Conservation (phyloP, 202 grass and related monocot genomes). For the Hordeum pubiflorum region DNA sequence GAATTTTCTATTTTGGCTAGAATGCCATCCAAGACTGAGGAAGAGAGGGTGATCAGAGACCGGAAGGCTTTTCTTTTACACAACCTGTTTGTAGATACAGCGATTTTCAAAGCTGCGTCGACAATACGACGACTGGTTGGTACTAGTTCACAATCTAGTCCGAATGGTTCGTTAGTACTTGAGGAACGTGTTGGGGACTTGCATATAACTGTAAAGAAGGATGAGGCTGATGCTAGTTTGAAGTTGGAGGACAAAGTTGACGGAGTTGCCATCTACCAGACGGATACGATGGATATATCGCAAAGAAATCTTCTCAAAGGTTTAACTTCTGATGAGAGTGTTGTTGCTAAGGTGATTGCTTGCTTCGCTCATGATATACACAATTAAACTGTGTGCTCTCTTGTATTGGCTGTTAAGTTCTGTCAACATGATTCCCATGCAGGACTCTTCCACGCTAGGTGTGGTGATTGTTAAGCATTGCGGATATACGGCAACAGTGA, state of each 20-base stretch:
- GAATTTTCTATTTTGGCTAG: conserved; percentile 72
- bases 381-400: neutral
- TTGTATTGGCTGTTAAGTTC: conserved; percentile 2
- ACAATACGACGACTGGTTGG: conserved; percentile 35
- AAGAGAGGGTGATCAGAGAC: conserved; percentile 83
- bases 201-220: conserved; percentile 64
- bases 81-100: conserved; percentile 78
- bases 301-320: conserved; percentile 95
- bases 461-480: conserved; percentile 94
- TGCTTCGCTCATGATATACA: conserved; percentile 9
- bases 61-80: conserved; percentile 95
- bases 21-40: conserved; percentile 80
- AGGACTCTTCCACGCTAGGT: conserved; percentile 73
- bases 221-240: conserved; percentile 57
- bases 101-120: conserved; percentile 78
- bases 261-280: conserved; percentile 40
- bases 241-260: conserved; percentile 78
- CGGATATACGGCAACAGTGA: conserved; percentile 84
- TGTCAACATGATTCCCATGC: conserved; percentile 21
- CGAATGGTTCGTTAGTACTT: conserved; percentile 36
- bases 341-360: conserved; percentile 59
- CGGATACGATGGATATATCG: conserved; percentile 43
- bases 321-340: conserved; percentile 82
- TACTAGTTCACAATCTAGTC: conserved; percentile 8
- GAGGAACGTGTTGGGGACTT: conserved; percentile 74